phyloP scores from a whole-genome alignment of 768 basidiomycete genomes.

The Pleurotus salmoneostramineus region DNA sequence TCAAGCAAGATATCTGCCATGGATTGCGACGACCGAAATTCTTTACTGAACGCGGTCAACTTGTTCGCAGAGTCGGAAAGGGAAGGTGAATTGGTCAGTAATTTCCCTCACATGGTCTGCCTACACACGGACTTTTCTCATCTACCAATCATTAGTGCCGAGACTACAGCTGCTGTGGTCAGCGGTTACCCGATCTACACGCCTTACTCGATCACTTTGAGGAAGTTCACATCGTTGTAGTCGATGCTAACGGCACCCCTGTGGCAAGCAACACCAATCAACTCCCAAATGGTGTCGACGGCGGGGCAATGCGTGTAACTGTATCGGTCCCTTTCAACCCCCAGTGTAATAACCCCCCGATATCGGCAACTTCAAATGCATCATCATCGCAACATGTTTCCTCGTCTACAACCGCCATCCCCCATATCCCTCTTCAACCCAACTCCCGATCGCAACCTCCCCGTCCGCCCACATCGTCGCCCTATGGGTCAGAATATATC shows the following conservation, averaged over 20 bases:
- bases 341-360: constrained; percentile 21
- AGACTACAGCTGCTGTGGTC: constrained; percentile 88
- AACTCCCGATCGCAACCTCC: constrained; percentile 20
- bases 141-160: constrained; percentile 48
- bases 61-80: constrained; percentile 43
- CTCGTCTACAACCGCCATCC: neutral
- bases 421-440: constrained; percentile 6
- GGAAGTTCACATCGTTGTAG: constrained; percentile 79
- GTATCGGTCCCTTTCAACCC: constrained; percentile 47
- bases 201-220: constrained; percentile 90
- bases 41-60: constrained; percentile 62
- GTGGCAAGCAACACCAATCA: constrained; percentile 19
- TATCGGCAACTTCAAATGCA: constrained; percentile 24
- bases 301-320: constrained; percentile 20
- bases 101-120: neutral
- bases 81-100: constrained; percentile 69
- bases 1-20: constrained; percentile 41
- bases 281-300: neutral
- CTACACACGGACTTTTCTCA: neutral
- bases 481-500: constrained; percentile 8
- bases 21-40: constrained; percentile 56
- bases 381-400: constrained; percentile 8
- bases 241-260: constrained; percentile 40
- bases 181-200: constrained; percentile 50
- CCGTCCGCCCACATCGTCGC: neutral